Conservation (phyloP, 2,329 filamentous ascomycete genomes). For the Cladophialophora chaetospira region DNA sequence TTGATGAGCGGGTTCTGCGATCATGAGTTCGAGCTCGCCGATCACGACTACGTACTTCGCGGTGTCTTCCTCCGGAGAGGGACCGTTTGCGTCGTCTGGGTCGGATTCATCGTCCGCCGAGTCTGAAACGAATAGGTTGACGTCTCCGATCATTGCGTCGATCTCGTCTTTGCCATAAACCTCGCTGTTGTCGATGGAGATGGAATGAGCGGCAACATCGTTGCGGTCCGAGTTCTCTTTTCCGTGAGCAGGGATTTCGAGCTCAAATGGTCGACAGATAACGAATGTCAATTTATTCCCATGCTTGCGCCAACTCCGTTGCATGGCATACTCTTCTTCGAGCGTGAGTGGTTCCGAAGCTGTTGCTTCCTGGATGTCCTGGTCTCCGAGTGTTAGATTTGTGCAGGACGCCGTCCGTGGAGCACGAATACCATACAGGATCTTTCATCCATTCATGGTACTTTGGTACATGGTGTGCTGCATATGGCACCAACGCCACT, state of each 20-base stretch:
- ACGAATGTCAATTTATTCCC: constrained; percentile 93
- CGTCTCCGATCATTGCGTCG: constrained; percentile 68
- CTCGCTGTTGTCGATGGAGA: no score
- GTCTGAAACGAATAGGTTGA: constrained; percentile 74
- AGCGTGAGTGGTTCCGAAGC: constrained; percentile 83
- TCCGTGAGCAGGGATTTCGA: constrained; percentile 31
- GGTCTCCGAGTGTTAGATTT: neutral
- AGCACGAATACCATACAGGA: constrained; percentile 56
- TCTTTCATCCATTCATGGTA: constrained; percentile 96
- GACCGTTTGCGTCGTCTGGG: constrained; percentile 30
- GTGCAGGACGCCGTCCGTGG: neutral
- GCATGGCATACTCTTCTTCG: constrained; percentile 85
- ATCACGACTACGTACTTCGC: no score
- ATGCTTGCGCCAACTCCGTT: constrained; percentile 79
- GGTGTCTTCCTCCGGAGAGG: no score
- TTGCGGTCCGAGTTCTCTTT: constrained; percentile 55
- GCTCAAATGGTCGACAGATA: constrained; percentile 40
- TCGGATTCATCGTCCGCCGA: constrained; percentile 50
- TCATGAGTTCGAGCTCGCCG: constrained; percentile 86
- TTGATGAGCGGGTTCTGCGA: constrained; percentile 62
- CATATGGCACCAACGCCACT: constrained; percentile 81
- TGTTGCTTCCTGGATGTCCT: constrained; percentile 79
- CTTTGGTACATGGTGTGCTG: constrained; percentile 72
- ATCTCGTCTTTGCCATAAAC: neutral
- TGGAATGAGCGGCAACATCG: neutral